These are phyloP conservation scores for Dipodascus geniculatus DNA, from an alignment of 805 yeast genomes.

Conservation along the genomic window DNA sequence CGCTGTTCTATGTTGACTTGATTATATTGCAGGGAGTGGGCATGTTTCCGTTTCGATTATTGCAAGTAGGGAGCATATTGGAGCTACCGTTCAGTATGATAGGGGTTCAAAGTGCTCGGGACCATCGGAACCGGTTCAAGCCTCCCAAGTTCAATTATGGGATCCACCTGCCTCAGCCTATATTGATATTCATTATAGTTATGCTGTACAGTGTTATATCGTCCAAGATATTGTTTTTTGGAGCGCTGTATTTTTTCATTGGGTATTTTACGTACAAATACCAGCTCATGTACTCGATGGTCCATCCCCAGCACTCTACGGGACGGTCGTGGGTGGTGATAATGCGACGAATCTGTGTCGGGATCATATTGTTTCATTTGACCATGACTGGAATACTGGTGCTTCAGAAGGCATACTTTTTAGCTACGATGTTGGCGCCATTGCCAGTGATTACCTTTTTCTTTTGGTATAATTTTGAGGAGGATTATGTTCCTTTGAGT, in stretches of 20 bases:
- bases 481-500: conserved; percentile 67
- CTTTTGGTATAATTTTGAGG: conserved; percentile 70
- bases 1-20: conserved; percentile 84
- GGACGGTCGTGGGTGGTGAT: conserved; percentile 94
- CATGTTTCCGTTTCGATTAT: conserved; percentile 78
- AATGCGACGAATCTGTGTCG: conserved; percentile 69
- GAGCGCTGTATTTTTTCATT: conserved; percentile 67
- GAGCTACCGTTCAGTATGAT: conserved; percentile 58
- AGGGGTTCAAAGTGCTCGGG: conserved; percentile 71
- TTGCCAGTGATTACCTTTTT: conserved; percentile 58
- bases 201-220: conserved; percentile 83
- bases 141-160: conserved; percentile 95
- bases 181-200: conserved; percentile 72
- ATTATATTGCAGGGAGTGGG: conserved; percentile 73
- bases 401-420: conserved; percentile 63
- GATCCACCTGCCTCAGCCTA: conserved; percentile 80
- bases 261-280: conserved; percentile 89
- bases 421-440: conserved; percentile 65
- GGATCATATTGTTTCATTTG: conserved; percentile 72
- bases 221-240: conserved; percentile 75
- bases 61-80: conserved; percentile 67
- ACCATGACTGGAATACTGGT: conserved; percentile 90
- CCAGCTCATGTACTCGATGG: conserved; percentile 79
- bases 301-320: conserved; percentile 93
- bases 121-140: conserved; percentile 57